These are phyloP conservation scores for Apodospora peruviana DNA, from an alignment of 495 filamentous ascomycete genomes.

Conservation along the genomic window DNA sequence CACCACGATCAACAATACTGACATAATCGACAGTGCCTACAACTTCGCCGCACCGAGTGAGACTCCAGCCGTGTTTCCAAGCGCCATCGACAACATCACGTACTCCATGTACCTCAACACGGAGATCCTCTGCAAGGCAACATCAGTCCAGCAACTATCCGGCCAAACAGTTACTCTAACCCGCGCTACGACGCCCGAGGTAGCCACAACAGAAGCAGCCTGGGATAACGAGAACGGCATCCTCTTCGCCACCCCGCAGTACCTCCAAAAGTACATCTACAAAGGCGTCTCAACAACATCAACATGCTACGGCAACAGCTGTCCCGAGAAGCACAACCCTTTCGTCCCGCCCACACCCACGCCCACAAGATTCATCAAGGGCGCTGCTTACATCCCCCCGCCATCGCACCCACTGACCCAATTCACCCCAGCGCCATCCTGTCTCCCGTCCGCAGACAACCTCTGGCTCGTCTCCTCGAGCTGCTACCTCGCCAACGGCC, in stretches of 20 bases:
- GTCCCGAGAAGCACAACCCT: not conserved
- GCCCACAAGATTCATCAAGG: not conserved
- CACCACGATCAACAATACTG: not conserved
- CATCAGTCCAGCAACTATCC: not conserved
- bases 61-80: not conserved
- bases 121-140: not conserved
- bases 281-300: not conserved
- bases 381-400: not conserved
- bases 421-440: not conserved
- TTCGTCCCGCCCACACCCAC: not conserved
- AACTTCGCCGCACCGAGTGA: not conserved
- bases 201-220: not conserved
- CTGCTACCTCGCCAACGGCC: not conserved
- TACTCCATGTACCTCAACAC: not conserved
- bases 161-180: not conserved
- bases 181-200: not conserved
- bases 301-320: not conserved
- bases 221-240: not conserved
- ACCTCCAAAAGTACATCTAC: not conserved
- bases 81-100: not conserved
- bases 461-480: slow-evolving; percentile 2
- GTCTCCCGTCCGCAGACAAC: not conserved
- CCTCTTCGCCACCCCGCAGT: not conserved
- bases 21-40: not conserved
- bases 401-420: not conserved